Evolutionary conservation across 495 filamentous ascomycete species (phyloP).

Genomic region (Chaetomium cochliodes): DNA sequence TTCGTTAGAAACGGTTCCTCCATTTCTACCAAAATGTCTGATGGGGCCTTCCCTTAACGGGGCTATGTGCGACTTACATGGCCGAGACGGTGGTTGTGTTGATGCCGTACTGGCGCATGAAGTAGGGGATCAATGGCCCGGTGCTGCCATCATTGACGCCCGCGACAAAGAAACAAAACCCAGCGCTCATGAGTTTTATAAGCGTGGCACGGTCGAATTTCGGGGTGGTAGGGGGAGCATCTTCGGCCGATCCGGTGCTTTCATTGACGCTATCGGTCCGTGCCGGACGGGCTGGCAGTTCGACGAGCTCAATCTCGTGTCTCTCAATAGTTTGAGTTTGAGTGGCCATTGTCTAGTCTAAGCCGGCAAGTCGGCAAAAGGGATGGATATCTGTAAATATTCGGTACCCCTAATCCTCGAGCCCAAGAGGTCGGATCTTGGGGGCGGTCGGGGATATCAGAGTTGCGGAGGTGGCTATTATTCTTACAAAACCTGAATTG

Average conservation of each 20-base stretch:
- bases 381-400: too few species aligned
- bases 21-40: background rate
- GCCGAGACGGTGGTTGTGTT: constrained; percentile 51
- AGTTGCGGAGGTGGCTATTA: too few species aligned
- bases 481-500: too few species aligned
- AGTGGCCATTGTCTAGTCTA: background rate
- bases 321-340: background rate
- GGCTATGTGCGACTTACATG: constrained; percentile 35
- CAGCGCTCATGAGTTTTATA: constrained; percentile 49
- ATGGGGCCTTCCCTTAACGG: too few species aligned
- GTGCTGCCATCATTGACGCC: constrained; percentile 57
- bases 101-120: constrained; percentile 49
- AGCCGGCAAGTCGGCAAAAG: too few species aligned
- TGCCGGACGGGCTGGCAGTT: background rate
- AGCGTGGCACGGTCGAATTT: constrained; percentile 10
- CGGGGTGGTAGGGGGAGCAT: background rate
- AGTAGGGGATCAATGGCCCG: constrained; percentile 55
- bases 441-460: too few species aligned
- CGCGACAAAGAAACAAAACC: constrained; percentile 54
- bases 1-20: background rate
- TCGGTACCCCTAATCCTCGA: too few species aligned
- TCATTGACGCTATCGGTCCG: background rate
- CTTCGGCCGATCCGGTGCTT: background rate
- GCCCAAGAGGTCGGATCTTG: too few species aligned
- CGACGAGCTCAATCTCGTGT: background rate